These are phyloP conservation scores for Penicillium fuscoglaucum DNA, from an alignment of 2,329 filamentous ascomycete species.

Conservation along the genomic window DNA sequence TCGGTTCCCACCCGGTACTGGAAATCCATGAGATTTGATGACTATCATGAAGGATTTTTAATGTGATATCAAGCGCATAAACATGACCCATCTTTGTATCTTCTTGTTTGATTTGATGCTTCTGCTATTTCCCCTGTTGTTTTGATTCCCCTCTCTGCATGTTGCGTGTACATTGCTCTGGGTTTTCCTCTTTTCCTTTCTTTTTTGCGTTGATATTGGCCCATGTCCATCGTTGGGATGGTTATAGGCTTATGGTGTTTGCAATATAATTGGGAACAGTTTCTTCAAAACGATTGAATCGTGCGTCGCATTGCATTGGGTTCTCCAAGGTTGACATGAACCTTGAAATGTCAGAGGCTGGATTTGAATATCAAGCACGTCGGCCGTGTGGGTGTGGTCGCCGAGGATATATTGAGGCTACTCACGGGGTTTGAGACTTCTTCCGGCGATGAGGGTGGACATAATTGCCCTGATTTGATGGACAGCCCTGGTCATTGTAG, in stretches of 20 bases:
- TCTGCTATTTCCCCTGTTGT: slow-evolving; percentile 18
- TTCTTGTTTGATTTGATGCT: slow-evolving; percentile 19
- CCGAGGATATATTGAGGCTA: not conserved
- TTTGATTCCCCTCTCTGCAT: slow-evolving; percentile 35
- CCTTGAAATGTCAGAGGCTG: not conserved
- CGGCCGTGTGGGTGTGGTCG: no score
- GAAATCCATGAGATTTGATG: slow-evolving; percentile 14
- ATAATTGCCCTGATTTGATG: not conserved
- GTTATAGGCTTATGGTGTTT: slow-evolving; percentile 11
- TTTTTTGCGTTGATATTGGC: slow-evolving; percentile 12
- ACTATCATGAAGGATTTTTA: slow-evolving; percentile 21
- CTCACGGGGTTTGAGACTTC: not conserved
- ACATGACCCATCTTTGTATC: slow-evolving; percentile 19
- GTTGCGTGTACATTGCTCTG: slow-evolving; percentile 26
- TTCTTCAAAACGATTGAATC: not conserved
- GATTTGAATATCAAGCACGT: not conserved
- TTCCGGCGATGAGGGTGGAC: not conserved
- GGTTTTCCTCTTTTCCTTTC: slow-evolving; percentile 7
- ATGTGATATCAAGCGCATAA: slow-evolving; percentile 21
- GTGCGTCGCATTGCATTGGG: not conserved
- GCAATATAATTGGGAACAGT: slow-evolving; percentile 14
- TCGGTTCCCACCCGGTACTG: slow-evolving; percentile 9
- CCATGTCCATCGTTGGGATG: slow-evolving; percentile 13
- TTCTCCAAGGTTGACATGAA: not conserved
- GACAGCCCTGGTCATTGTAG: not conserved